A percentile compares a stretch with the other conserved stretches of the same genome.
phyloP scores from a whole-genome alignment of 2,329 filamentous ascomycete species.

The Exophiala dermatitidis region DNA sequence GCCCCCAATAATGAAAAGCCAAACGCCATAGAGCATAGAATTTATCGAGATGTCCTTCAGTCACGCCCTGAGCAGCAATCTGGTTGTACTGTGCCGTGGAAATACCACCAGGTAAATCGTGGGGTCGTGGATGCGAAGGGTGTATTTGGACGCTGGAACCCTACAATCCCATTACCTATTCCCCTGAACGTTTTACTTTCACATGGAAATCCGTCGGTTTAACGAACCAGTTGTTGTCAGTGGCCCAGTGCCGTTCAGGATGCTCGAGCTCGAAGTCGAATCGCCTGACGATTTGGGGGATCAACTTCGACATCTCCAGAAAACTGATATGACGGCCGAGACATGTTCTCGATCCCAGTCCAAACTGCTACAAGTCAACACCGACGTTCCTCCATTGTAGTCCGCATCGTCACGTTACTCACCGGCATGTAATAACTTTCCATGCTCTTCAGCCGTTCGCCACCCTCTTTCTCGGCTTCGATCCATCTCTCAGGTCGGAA shows the following conservation, averaged over 20 bases:
- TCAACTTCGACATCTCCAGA: slow-evolving; percentile 30
- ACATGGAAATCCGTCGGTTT: slow-evolving; percentile 36
- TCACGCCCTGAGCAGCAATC: too few species aligned
- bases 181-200: slow-evolving; percentile 21
- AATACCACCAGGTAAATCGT: too few species aligned
- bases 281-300: slow-evolving; percentile 25
- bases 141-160: neutral
- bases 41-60: too few species aligned
- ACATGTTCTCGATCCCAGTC: slow-evolving; percentile 38
- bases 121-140: too few species aligned
- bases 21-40: too few species aligned
- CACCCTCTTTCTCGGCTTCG: slow-evolving; percentile 31
- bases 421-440: slow-evolving; percentile 38
- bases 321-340: slow-evolving; percentile 29
- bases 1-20: too few species aligned
- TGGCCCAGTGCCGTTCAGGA: slow-evolving; percentile 19
- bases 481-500: slow-evolving; percentile 46
- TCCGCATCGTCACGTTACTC: slow-evolving; percentile 15
- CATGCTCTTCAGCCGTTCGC: slow-evolving; percentile 31
- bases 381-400: slow-evolving; percentile 34
- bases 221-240: slow-evolving; percentile 25
- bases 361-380: slow-evolving; percentile 33
- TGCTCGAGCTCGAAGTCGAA: slow-evolving; percentile 25
- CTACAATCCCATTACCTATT: neutral
- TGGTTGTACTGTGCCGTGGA: too few species aligned